Conservation (phyloP, 2,329 filamentous ascomycete species). For the Pyrenochaeta sp. region DNA sequence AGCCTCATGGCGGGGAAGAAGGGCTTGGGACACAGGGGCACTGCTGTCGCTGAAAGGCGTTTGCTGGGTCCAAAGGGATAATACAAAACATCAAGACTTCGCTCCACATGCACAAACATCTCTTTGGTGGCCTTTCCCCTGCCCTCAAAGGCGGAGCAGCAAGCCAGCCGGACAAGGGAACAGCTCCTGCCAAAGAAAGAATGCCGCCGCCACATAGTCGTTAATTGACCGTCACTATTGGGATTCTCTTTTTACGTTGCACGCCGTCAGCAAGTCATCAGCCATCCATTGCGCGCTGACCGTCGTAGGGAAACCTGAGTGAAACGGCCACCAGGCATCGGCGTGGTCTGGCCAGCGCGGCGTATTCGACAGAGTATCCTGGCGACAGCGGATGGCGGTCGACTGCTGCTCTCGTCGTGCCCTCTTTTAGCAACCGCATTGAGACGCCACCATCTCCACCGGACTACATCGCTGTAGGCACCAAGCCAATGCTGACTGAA, state of each 20-base stretch:
- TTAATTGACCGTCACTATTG: neutral
- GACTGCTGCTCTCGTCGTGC: neutral
- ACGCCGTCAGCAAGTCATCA: conserved; percentile 1
- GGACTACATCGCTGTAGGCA: neutral
- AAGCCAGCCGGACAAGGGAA: neutral
- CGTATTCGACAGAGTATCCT: neutral
- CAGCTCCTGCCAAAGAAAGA: neutral
- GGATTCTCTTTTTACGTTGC: neutral
- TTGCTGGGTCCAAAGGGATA: neutral
- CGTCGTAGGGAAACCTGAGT: neutral
- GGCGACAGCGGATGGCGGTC: neutral
- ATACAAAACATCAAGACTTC: neutral
- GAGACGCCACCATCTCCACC: neutral
- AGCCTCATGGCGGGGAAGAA: conserved; percentile 2
- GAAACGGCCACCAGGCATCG: neutral
- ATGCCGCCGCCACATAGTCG: neutral
- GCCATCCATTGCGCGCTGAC: neutral
- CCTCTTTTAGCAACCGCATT: neutral
- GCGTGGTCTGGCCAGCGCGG: neutral
- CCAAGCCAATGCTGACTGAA: conserved; percentile 6
- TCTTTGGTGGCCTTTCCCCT: conserved; percentile 4
- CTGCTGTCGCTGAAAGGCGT: neutral
- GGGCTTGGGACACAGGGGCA: neutral
- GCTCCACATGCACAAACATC: neutral
- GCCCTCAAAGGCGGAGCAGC: conserved; percentile 13